phyloP scores from a whole-genome alignment of 306 rosid genomes.

The Arachis hypogaea region DNA sequence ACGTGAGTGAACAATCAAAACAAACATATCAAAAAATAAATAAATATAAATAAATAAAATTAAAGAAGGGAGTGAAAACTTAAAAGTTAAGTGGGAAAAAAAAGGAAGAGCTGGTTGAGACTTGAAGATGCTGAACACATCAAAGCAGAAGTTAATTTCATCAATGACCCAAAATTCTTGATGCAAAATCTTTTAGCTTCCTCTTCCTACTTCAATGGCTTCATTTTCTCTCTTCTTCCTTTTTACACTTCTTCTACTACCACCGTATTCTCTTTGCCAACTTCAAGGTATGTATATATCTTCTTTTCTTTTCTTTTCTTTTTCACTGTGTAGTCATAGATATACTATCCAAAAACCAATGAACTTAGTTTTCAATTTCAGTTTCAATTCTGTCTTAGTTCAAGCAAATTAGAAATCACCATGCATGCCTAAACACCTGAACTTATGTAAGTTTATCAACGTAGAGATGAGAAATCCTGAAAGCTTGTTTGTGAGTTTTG shows the following conservation, averaged over 20 bases:
- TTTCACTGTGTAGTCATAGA: neutral
- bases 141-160: conserved; percentile 31
- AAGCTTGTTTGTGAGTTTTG: neutral
- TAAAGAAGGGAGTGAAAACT: conserved; percentile 10
- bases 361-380: neutral
- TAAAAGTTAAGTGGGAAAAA: conserved; percentile 41
- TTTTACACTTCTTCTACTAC: conserved; percentile 45
- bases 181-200: conserved; percentile 38
- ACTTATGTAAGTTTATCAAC: conserved; percentile 9
- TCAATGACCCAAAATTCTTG: conserved; percentile 38
- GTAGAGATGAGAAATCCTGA: neutral
- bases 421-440: neutral
- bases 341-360: neutral
- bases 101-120: conserved; percentile 16
- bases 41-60: too few relatives aligned
- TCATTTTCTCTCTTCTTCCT: conserved; percentile 46
- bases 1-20: conserved; percentile 64
- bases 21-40: conserved; percentile 36
- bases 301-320: too few relatives aligned
- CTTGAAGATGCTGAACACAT: conserved; percentile 39
- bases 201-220: conserved; percentile 65
- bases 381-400: conserved; percentile 30
- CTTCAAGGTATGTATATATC: conserved; percentile 65
- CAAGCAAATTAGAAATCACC: conserved; percentile 1
- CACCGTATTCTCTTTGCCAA: conserved; percentile 61